Conservation (phyloP, 495 filamentous ascomycete species). For the Pseudotulostoma volvatum region DNA sequence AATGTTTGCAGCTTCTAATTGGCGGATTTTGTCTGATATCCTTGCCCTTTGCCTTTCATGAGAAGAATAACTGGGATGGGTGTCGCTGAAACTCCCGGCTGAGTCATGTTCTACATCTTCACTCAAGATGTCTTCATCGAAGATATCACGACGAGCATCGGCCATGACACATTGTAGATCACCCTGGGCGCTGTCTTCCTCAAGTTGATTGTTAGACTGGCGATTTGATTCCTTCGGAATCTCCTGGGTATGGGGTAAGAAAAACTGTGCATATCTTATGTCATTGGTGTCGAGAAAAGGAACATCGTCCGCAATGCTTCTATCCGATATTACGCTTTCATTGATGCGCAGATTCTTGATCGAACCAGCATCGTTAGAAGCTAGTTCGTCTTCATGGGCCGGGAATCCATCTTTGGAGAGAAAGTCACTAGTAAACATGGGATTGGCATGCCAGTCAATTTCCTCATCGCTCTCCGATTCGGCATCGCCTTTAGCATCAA, state of each 20-base stretch:
- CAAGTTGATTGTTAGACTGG: slow-evolving; percentile 28
- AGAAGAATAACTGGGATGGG: slow-evolving; percentile 34
- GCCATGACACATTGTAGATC: slow-evolving; percentile 62
- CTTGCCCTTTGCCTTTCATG: slow-evolving; percentile 78
- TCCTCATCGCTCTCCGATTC: slow-evolving; percentile 55
- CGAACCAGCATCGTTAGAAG: slow-evolving; percentile 52
- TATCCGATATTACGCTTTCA: not conserved
- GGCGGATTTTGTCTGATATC: slow-evolving; percentile 75
- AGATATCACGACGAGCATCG: slow-evolving; percentile 78
- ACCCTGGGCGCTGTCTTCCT: slow-evolving; percentile 29
- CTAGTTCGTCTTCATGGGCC: slow-evolving; percentile 20
- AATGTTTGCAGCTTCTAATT: slow-evolving; percentile 74
- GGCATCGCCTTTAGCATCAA: slow-evolving; percentile 54
- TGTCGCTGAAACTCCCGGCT: slow-evolving; percentile 11
- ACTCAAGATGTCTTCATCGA: slow-evolving; percentile 58
- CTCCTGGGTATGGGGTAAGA: slow-evolving; percentile 53
- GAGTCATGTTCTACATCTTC: slow-evolving; percentile 20
- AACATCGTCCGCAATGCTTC: slow-evolving; percentile 35
- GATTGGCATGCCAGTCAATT: slow-evolving; percentile 69
- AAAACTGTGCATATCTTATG: slow-evolving; percentile 79
- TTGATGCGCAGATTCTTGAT: slow-evolving; percentile 39
- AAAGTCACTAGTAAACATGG: slow-evolving; percentile 23
- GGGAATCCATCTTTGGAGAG: slow-evolving; percentile 7
- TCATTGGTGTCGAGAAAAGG: slow-evolving; percentile 57
- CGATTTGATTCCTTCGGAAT: slow-evolving; percentile 42